Conservation (phyloP, 176 grass and related monocot species). For the Musa beccarii region DNA sequence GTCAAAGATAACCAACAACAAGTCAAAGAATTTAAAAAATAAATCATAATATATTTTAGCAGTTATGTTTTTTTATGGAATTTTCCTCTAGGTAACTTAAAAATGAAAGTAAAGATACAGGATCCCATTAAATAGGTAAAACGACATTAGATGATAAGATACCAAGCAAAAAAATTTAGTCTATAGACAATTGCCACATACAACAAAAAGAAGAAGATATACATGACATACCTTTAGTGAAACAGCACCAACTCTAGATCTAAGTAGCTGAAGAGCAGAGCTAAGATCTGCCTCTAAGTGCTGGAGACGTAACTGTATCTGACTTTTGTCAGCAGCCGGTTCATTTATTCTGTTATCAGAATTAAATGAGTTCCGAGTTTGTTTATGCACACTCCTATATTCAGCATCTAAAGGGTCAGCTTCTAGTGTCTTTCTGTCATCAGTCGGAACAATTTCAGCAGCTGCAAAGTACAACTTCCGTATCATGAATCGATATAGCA, state of each 20-base stretch:
- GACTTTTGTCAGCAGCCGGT: conserved; percentile 35
- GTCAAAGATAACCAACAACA: not conserved
- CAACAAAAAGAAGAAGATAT: not conserved
- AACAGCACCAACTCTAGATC: conserved; percentile 51
- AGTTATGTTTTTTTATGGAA: not conserved
- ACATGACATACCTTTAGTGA: conserved; percentile 40
- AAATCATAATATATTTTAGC: not conserved
- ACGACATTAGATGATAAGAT: not conserved
- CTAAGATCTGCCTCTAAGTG: conserved; percentile 66
- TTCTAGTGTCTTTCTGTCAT: conserved; percentile 19
- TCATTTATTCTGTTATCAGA: conserved; percentile 26
- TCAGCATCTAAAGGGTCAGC: conserved; percentile 20
- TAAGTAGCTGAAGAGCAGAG: conserved; percentile 44
- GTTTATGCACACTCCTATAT: conserved; percentile 18
- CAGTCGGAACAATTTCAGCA: conserved; percentile 44
- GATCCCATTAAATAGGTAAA: not conserved
- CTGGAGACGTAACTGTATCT: conserved; percentile 58
- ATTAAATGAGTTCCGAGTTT: conserved; percentile 27
- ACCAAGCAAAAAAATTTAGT: not conserved
- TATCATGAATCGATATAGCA: conserved; percentile 28
- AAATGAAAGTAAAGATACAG: not conserved
- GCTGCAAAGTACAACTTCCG: conserved; percentile 30
- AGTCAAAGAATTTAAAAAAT: not conserved
- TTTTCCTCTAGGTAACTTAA: not conserved
- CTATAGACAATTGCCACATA: not conserved